phyloP scores from a whole-genome alignment of 441 rosid genomes.

The Erysimum pusillum region DNA sequence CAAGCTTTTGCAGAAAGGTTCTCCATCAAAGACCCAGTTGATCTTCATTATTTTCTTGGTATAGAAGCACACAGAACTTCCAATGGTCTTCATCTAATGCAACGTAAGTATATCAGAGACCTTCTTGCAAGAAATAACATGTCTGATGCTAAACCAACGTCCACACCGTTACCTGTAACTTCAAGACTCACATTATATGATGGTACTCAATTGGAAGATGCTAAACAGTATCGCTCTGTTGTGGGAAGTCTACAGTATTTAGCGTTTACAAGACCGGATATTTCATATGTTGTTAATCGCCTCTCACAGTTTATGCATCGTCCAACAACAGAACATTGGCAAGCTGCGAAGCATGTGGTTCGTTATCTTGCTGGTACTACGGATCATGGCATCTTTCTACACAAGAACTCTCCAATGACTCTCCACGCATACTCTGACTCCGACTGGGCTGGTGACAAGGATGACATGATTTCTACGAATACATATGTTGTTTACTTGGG shows the following conservation, averaged over 20 bases:
- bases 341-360: neutral
- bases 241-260: neutral
- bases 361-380: fast-evolving
- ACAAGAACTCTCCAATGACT: fast-evolving
- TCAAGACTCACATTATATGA: no score
- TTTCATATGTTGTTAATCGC: neutral
- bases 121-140: neutral
- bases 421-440: no score
- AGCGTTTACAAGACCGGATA: neutral
- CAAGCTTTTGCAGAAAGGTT: neutral
- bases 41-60: neutral
- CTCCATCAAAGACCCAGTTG: neutral
- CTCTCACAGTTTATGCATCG: neutral
- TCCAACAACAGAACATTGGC: fast-evolving
- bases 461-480: neutral
- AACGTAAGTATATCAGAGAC: no score
- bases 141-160: neutral
- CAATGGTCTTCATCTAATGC: neutral
- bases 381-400: neutral
- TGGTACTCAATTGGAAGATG: no score
- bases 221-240: neutral
- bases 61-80: neutral
- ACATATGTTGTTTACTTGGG: neutral
- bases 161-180: no score
- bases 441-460: neutral